Conservation (phyloP, 2,329 filamentous ascomycete species). For the Fusarium sp. region DNA sequence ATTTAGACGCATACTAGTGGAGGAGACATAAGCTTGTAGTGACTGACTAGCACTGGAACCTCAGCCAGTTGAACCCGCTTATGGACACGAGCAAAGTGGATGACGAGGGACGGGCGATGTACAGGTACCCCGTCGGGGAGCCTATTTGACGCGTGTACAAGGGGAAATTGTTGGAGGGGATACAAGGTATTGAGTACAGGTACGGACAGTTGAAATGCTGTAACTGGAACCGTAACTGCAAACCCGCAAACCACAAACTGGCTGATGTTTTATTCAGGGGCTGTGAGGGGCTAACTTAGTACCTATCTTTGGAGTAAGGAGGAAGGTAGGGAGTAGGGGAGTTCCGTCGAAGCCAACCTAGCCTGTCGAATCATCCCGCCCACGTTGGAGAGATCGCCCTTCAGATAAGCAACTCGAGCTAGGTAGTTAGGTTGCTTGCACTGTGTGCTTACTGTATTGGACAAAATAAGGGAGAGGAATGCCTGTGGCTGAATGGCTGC, state of each 20-base stretch:
- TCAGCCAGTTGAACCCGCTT: conserved; percentile 26
- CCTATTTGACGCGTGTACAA: conserved; percentile 47
- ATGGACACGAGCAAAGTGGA: conserved; percentile 37
- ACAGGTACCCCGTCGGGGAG: conserved; percentile 34
- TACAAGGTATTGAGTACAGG: conserved; percentile 37
- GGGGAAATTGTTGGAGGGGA: conserved; percentile 27
- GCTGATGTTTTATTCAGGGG: conserved; percentile 46
- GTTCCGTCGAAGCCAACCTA: conserved; percentile 19
- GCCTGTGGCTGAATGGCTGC: conserved; percentile 15
- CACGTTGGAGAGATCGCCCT: conserved; percentile 51
- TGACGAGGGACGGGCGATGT: conserved; percentile 14
- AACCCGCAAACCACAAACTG: conserved; percentile 1
- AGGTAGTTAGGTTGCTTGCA: conserved; percentile 8
- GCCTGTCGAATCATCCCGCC: conserved; percentile 53
- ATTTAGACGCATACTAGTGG: conserved; percentile 39
- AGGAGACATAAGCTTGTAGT: conserved; percentile 15
- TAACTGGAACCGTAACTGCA: conserved; percentile 6
- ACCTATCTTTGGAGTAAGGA: conserved; percentile 1
- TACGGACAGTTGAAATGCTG: conserved; percentile 9
- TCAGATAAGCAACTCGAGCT: conserved; percentile 38
- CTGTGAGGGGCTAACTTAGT: background rate
- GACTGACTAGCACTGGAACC: conserved; percentile 18
- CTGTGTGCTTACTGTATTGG: conserved; percentile 37
- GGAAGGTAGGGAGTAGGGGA: conserved; percentile 3
- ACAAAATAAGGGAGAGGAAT: conserved; percentile 30